Evolutionary conservation across 352 stramenopile genomes (phyloP).

Genomic region (Pythium scleroteichum): DNA sequence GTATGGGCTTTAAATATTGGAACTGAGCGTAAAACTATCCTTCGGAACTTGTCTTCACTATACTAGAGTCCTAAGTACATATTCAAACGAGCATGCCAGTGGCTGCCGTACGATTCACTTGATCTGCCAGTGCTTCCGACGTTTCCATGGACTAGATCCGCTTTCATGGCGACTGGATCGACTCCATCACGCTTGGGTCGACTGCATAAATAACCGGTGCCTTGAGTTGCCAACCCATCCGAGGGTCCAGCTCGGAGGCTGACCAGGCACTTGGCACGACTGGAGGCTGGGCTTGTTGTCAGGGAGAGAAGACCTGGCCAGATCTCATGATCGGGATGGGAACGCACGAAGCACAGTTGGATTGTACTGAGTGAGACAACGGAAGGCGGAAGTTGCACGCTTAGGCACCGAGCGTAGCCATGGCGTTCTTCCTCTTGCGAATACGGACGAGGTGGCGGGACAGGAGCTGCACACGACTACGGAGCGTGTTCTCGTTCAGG

Average conservation of each 20-base stretch:
- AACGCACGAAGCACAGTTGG: not conserved
- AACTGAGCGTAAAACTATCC: not conserved
- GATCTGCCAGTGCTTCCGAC: not conserved
- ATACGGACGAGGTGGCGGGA: conserved; percentile 58
- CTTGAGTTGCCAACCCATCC: not conserved
- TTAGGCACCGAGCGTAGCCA: conserved; percentile 32
- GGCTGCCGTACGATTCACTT: not conserved
- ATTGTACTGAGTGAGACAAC: not conserved
- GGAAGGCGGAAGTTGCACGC: not conserved
- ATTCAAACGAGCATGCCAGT: not conserved
- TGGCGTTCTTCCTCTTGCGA: conserved; percentile 59
- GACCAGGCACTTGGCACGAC: no score
- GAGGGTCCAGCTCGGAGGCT: not conserved
- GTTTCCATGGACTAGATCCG: no score
- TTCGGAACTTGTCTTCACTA: not conserved
- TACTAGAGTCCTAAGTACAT: not conserved
- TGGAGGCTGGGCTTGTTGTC: no score
- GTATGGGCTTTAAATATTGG: conserved; percentile 6
- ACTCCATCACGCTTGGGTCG: not conserved
- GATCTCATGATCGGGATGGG: no score
- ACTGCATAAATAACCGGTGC: not conserved
- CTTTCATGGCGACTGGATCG: not conserved
- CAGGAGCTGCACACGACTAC: conserved; percentile 51
- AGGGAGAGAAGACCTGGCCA: no score
- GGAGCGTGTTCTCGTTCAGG: conserved; percentile 51